A percentile compares a stretch with the other conserved stretches of the same genome.
phyloP scores from a whole-genome alignment of 495 filamentous ascomycete genomes.

The Darksidea phi region DNA sequence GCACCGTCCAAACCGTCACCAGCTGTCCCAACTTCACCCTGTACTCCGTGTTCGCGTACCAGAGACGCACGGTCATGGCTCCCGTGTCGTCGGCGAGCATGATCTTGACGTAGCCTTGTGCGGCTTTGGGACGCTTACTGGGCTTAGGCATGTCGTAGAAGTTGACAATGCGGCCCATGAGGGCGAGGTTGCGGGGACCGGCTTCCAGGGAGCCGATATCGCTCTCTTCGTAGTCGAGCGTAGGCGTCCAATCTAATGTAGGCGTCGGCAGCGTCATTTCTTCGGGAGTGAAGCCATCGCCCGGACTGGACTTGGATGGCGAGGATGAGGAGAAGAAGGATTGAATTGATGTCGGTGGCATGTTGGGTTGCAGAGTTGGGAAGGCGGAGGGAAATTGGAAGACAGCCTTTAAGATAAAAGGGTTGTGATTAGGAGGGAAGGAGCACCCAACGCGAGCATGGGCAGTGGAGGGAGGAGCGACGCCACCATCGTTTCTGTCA shows the following conservation, averaged over 20 bases:
- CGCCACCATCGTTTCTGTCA: too few species aligned
- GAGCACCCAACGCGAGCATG: too few species aligned
- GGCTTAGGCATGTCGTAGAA: slow-evolving; percentile 45
- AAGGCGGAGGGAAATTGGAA: background rate
- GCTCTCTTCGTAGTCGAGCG: slow-evolving; percentile 52
- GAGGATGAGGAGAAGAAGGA: slow-evolving; percentile 48
- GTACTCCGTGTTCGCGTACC: slow-evolving; percentile 41
- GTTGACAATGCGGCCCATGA: slow-evolving; percentile 62
- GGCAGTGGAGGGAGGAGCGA: too few species aligned
- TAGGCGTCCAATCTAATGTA: slow-evolving; percentile 53
- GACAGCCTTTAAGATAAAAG: background rate
- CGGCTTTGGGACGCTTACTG: slow-evolving; percentile 45
- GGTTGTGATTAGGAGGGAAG: background rate
- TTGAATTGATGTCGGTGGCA: slow-evolving; percentile 52
- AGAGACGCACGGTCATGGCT: slow-evolving; percentile 52
- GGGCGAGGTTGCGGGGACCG: slow-evolving; percentile 53
- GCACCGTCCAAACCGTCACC: slow-evolving; percentile 43
- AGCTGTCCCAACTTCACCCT: slow-evolving; percentile 42
- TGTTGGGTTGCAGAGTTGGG: slow-evolving; percentile 17
- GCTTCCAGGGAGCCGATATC: slow-evolving; percentile 53
- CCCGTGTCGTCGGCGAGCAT: slow-evolving; percentile 60
- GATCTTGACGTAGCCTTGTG: slow-evolving; percentile 54
- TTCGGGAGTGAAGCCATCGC: slow-evolving; percentile 54
- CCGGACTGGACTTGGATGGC: slow-evolving; percentile 25
- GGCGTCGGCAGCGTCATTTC: slow-evolving; percentile 49